phyloP scores from a whole-genome alignment of 148 eudicot species.

The Mesembryanthemum crystallinum region DNA sequence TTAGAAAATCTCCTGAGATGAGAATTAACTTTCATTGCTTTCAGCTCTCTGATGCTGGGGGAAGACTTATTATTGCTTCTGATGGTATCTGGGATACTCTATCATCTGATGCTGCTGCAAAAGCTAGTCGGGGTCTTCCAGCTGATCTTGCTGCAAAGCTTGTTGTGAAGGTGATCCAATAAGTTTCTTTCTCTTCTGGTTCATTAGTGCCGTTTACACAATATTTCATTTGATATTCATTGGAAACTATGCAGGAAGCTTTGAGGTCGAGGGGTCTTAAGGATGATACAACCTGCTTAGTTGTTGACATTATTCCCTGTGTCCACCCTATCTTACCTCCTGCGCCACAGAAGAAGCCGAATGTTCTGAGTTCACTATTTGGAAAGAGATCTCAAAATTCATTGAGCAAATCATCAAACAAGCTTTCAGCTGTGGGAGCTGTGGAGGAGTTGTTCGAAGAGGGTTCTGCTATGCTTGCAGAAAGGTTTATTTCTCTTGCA shows the following conservation, averaged over 20 bases:
- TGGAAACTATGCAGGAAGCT: slow-evolving; percentile 65
- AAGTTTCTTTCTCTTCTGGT: neutral
- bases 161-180: slow-evolving; percentile 77
- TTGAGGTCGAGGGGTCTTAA: slow-evolving; percentile 92
- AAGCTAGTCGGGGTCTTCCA: slow-evolving; percentile 87
- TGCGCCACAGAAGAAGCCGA: slow-evolving; percentile 55
- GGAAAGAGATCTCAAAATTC: slow-evolving; percentile 61
- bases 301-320: slow-evolving; percentile 92
- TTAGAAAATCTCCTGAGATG: neutral
- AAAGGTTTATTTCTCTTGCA: slow-evolving; percentile 48
- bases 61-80: slow-evolving; percentile 94
- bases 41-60: slow-evolving; percentile 90
- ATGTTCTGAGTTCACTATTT: slow-evolving; percentile 54
- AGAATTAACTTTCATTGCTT: slow-evolving; percentile 15
- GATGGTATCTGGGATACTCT: slow-evolving; percentile 99
- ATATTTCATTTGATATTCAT: neutral
- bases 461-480: slow-evolving; percentile 97
- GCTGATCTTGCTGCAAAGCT: slow-evolving; percentile 97
- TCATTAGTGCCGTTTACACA: slow-evolving; percentile 5
- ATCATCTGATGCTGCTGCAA: slow-evolving; percentile 82
- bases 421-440: slow-evolving; percentile 84
- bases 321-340: slow-evolving; percentile 62
- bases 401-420: slow-evolving; percentile 48
- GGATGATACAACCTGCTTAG: slow-evolving; percentile 97
- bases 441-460: slow-evolving; percentile 98